Evolutionary conservation across 441 rosid genomes (phyloP).

Genomic region (Euphorbia celastroides): DNA sequence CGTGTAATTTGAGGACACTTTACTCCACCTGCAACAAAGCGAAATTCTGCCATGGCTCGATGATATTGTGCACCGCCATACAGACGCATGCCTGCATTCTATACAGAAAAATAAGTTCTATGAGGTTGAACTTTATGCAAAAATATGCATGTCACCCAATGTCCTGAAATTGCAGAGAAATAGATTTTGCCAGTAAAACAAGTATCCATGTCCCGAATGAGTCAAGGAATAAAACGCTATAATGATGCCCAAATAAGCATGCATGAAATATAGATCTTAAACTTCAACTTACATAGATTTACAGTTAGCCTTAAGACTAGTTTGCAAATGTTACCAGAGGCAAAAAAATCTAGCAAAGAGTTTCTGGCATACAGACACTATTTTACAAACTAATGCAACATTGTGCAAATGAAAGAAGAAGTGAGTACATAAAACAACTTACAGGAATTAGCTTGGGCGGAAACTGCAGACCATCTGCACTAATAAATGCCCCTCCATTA

Average conservation of each 20-base stretch:
- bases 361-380: not conserved
- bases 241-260: not conserved
- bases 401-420: slow-evolving; percentile 7
- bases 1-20: slow-evolving; percentile 93
- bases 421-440: slow-evolving; percentile 27
- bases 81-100: slow-evolving; percentile 98
- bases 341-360: not conserved
- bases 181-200: not conserved
- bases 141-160: not conserved
- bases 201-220: not conserved
- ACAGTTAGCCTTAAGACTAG: not conserved
- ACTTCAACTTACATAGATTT: not conserved
- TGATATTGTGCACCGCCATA: slow-evolving; percentile 98
- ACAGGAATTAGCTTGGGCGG: slow-evolving; percentile 93
- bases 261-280: not conserved
- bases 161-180: not conserved
- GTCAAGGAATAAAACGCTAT: not conserved
- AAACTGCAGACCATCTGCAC: slow-evolving; percentile 81
- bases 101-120: slow-evolving; percentile 13
- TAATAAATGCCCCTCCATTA: slow-evolving; percentile 79
- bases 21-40: slow-evolving; percentile 85
- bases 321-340: not conserved
- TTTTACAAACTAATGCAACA: slow-evolving; percentile 3
- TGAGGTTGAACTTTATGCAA: not conserved
- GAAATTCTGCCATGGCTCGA: slow-evolving; percentile 97